A percentile compares a stretch with the other conserved stretches of the same genome.
Evolutionary conservation across 495 filamentous ascomycete species (phyloP).

Genomic region (Daldinia vernicosa): DNA sequence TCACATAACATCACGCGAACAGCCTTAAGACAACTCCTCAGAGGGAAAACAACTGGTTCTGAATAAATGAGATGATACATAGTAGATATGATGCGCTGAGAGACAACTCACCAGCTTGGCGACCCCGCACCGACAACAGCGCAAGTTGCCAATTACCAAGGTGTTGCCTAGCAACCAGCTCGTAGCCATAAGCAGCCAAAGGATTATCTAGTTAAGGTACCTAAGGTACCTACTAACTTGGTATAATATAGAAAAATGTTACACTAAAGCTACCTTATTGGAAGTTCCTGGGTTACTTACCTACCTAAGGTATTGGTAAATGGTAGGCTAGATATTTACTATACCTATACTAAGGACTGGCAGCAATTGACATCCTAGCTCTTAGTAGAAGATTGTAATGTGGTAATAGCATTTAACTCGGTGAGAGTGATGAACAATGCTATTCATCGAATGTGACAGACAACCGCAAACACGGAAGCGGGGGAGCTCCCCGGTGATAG

Average conservation of each 20-base stretch:
- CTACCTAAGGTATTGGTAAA: conserved; percentile 9
- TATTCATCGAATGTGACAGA: conserved; percentile 23
- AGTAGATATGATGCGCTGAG: conserved; percentile 10
- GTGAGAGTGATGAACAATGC: conserved; percentile 18
- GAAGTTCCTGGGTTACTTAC: neutral
- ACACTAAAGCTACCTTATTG: neutral
- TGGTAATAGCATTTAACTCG: conserved; percentile 16
- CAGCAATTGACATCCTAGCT: conserved; percentile 14
- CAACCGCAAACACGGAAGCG: conserved; percentile 7
- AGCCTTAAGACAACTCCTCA: neutral
- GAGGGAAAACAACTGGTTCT: neutral
- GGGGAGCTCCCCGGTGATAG: conserved; percentile 17
- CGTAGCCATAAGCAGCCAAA: conserved; percentile 17
- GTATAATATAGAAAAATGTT: neutral
- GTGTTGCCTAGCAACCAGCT: conserved; percentile 39
- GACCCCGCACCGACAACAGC: conserved; percentile 29
- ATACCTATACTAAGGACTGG: too few species aligned
- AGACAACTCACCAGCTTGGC: conserved; percentile 33
- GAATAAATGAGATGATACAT: neutral
- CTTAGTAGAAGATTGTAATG: conserved; percentile 19
- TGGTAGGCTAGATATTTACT: conserved; percentile 2
- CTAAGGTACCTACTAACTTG: neutral
- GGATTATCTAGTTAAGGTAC: too few species aligned
- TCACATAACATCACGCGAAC: neutral
- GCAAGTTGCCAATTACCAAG: neutral